Evolutionary conservation across 352 stramenopile genomes (phyloP), one percentile per base, ranked within the genome.

Genomic region (Lagenidium sp.): DNA sequence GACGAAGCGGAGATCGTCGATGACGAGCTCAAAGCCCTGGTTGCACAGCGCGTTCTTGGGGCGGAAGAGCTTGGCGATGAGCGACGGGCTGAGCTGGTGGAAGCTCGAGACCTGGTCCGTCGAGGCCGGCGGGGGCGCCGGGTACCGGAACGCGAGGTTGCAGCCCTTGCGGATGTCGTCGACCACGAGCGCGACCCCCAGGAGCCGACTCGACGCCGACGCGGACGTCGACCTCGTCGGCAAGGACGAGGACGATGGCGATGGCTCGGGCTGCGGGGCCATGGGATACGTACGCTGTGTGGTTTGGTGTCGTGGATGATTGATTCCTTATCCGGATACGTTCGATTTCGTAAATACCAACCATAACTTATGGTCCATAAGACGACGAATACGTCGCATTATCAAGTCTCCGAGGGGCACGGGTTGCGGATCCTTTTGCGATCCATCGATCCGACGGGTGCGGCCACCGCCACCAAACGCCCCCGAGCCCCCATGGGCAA

Each of bases 131-230:
- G n/a, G n/a, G 1, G 78, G 67, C 19, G 73, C 63, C 5, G 82
- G 82, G 55, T 94, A 94, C 25, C 82, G 69, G 53, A 94, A 92
- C 13, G 77, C 82, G 39, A 94, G 55, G 55, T 91, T 87, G 53
- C 78, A 90, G 25, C 79, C 82, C 49, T 92, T 90, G 63, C 76
- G 79, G 55, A 90, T 90, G 62, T 94, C 82, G 72, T 94, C 82
- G 26, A 94, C 82, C 4, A 94, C 79, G 13, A 94, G 63, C 31
- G 82, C 82, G 20, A 94, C 63, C 31, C 82, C 82, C 28, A 89
- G 37, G 12, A 89, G 28, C 30, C 12, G n/a, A 8, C 6, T 21
- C 6, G 34, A 39, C 28, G 28, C 8, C 28, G 28, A 32, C 28
- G 15, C 8, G 15, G 28, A 8, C 28, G 28, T 13, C 28, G 28